Conservation (phyloP, 1,284 basidiomycete genomes). For the Trametes polyzona region DNA sequence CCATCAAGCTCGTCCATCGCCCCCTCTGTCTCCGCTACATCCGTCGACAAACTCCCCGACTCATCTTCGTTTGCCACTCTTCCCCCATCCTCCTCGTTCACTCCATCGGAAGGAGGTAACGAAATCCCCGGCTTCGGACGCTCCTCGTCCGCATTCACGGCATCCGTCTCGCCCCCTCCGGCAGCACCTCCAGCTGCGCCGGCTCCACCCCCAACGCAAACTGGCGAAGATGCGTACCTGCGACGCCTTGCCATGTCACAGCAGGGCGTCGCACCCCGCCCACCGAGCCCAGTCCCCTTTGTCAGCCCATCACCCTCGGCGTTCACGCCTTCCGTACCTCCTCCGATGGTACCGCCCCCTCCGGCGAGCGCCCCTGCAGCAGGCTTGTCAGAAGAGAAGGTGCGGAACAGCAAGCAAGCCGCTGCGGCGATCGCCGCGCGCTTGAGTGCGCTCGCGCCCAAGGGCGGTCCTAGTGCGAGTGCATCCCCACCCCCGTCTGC, state of each 20-base stretch:
- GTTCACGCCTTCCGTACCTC: conserved; percentile 62
- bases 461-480: conserved; percentile 34
- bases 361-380: conserved; percentile 29
- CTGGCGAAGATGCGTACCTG: conserved; percentile 75
- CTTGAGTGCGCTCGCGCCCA: conserved; percentile 59
- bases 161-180: conserved; percentile 10
- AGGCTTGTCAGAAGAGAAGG: conserved; percentile 54
- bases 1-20: not conserved
- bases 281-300: conserved; percentile 34
- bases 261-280: conserved; percentile 34
- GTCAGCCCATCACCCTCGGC: conserved; percentile 48
- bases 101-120: conserved; percentile 32
- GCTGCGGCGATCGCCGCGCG: conserved; percentile 83
- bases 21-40: conserved; percentile 27
- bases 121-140: conserved; percentile 33
- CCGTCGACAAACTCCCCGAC: too few relatives aligned
- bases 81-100: conserved; percentile 20
- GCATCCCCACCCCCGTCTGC: conserved; percentile 30
- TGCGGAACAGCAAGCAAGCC: conserved; percentile 65
- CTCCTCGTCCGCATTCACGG: conserved; percentile 19
- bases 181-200: conserved; percentile 19
- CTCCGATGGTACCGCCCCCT: conserved; percentile 38
- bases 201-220: conserved; percentile 39
- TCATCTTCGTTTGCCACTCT: not conserved
- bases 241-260: conserved; percentile 62